Evolutionary conservation across 768 basidiomycete species (phyloP).

Genomic region (Asterophora lycoperdoides): DNA sequence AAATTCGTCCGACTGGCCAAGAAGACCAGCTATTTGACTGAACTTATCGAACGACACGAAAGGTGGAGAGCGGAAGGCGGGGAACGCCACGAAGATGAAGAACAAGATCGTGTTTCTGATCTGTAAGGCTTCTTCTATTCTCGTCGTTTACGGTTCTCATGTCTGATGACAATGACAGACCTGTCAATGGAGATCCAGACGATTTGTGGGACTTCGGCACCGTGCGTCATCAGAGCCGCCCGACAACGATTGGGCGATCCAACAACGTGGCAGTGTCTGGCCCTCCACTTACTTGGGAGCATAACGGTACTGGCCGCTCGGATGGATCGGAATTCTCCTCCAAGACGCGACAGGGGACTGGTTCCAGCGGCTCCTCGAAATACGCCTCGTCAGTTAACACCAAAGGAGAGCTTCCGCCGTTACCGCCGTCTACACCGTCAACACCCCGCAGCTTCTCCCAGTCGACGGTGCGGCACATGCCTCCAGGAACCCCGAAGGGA

Average conservation of each 20-base stretch:
- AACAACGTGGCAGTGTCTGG: constrained; percentile 58
- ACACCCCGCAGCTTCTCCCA: constrained; percentile 48
- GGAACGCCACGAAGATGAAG: constrained; percentile 67
- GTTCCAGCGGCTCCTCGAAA: constrained; percentile 29
- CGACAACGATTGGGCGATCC: constrained; percentile 65
- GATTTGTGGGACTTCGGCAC: constrained; percentile 99
- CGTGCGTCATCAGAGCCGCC: constrained; percentile 66
- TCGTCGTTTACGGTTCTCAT: constrained; percentile 1
- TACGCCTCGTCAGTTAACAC: constrained; percentile 43
- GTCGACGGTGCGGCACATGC: constrained; percentile 65
- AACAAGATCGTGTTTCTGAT: constrained; percentile 57
- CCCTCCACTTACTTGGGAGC: constrained; percentile 77
- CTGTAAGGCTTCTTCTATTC: constrained; percentile 40
- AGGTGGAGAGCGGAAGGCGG: constrained; percentile 92
- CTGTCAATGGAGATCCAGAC: constrained; percentile 56
- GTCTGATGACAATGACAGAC: constrained; percentile 30
- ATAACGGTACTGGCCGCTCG: constrained; percentile 51
- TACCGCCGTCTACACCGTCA: constrained; percentile 38
- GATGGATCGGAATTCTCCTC: constrained; percentile 33
- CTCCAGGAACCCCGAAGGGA: constrained; percentile 26
- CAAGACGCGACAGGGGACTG: constrained; percentile 22
- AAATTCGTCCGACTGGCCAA: constrained; percentile 94
- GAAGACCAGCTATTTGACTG: constrained; percentile 91
- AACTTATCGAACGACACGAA: constrained; percentile 92
- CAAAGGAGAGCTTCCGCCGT: constrained; percentile 60